Evolutionary conservation across 768 basidiomycete species (phyloP).

Genomic region (Lactarius quietus): DNA sequence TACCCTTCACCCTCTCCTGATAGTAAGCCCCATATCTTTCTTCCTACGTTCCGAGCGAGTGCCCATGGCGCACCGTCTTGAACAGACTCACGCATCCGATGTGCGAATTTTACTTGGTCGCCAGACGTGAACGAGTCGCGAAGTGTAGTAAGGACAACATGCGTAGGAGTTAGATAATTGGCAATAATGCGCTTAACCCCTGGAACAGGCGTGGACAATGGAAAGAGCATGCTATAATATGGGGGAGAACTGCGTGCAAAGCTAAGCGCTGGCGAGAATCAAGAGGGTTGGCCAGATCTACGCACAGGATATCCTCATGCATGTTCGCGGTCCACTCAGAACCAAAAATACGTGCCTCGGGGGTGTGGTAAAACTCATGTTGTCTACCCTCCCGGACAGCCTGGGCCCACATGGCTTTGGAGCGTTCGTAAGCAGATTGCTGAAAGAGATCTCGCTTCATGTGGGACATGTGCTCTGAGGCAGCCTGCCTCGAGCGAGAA

Average conservation of each 20-base stretch:
- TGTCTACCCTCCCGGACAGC: constrained; percentile 48
- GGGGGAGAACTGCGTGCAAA: constrained; percentile 16
- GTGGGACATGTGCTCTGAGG: constrained; percentile 51
- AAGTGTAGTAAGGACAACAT: constrained; percentile 48
- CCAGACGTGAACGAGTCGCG: constrained; percentile 55
- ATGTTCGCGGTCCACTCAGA: constrained; percentile 21
- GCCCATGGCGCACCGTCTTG: constrained; percentile 55
- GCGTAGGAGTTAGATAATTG: constrained; percentile 56
- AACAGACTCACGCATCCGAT: constrained; percentile 61
- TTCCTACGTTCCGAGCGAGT: constrained; percentile 39
- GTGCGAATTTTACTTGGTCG: constrained; percentile 53
- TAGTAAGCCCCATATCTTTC: constrained; percentile 36
- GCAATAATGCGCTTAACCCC: constrained; percentile 51
- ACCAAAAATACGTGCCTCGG: constrained; percentile 20
- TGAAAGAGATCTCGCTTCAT: constrained; percentile 57
- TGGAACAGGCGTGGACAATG: constrained; percentile 53
- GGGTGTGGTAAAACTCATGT: constrained; percentile 19
- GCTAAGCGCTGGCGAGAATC: constrained; percentile 2
- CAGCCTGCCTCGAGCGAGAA: constrained; percentile 48
- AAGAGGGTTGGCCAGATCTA: constrained; percentile 1
- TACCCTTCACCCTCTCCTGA: constrained; percentile 25
- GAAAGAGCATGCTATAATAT: constrained; percentile 48
- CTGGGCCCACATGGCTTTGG: constrained; percentile 46
- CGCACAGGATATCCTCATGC: constrained; percentile 25
- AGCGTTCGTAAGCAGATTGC: constrained; percentile 43